Evolutionary conservation across 176 grass and related monocot species (phyloP), one percentile per base, ranked within the genome.

Genomic region (Aegilops sharonensis): DNA sequence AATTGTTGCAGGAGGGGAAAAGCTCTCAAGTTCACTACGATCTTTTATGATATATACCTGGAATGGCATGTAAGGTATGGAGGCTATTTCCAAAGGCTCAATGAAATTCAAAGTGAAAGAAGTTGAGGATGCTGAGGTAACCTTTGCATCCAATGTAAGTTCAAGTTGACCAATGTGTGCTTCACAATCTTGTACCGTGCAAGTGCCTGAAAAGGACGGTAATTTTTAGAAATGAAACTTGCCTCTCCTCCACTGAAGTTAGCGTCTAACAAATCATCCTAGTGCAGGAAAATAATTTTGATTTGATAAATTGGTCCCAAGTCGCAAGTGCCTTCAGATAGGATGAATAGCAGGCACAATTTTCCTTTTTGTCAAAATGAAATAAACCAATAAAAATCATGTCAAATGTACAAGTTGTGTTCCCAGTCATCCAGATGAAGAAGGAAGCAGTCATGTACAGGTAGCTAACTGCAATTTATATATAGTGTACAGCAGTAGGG

Each of bases 121-220:
- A 73, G 34, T 37, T 59, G 48, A 68, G 9, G 50, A 37, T 81
- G 63, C 60, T 64, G 31, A 67, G 67, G 63, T 39, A 68, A 92
- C 91, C 84, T 85, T 87, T 24, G 91, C 85, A 77, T 92, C 81
- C 84, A 92, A 84, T 37, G 83, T 84, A 57, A 52, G 64, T 78
- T 92, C 91, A 89, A 92, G 87, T 81, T 87, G 62, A 89, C 42
- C 77, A 77, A 92, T 87, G 27, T 92, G 87, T 70, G 64, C 77
- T 81, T 87, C 84, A 87, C 87, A 89, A 78, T 87, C 81, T 72
- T 76, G 71, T 62, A 86, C 14, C 48, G 87, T 87, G 30, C 18
- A 87, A 75, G 80, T 82, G 21, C 91, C 91, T 92, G 69, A 85
- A 23, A 81, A 48, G 67, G 71, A 40, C 14, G 24, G 12, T 64